Conservation (phyloP, 768 basidiomycete species). For the Lepiota brunneoincarnata region DNA sequence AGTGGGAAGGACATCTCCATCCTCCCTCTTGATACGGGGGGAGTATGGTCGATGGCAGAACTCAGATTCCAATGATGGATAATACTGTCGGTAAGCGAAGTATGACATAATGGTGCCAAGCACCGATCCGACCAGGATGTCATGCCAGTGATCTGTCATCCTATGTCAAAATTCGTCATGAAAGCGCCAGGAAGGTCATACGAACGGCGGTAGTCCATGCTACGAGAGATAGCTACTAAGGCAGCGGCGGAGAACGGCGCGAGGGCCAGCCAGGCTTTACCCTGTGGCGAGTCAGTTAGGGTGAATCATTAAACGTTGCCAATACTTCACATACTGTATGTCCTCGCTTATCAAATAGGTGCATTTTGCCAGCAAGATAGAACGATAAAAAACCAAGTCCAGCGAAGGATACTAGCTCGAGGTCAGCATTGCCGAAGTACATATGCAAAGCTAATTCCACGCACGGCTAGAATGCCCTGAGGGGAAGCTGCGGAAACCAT, state of each 20-base stretch:
- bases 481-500: slow-evolving; percentile 92
- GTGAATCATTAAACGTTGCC: neutral
- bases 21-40: slow-evolving; percentile 56
- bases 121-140: slow-evolving; percentile 77
- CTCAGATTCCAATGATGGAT: slow-evolving; percentile 64
- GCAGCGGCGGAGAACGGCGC: slow-evolving; percentile 76
- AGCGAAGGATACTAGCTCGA: slow-evolving; percentile 76
- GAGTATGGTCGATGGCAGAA: slow-evolving; percentile 68
- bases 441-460: slow-evolving; percentile 22
- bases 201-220: slow-evolving; percentile 89
- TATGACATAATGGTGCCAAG: slow-evolving; percentile 72
- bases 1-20: slow-evolving; percentile 41
- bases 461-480: slow-evolving; percentile 87
- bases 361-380: slow-evolving; percentile 90
- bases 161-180: slow-evolving; percentile 6
- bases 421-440: slow-evolving; percentile 6
- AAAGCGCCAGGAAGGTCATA: slow-evolving; percentile 13
- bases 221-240: slow-evolving; percentile 80
- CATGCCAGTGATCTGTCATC: slow-evolving; percentile 74
- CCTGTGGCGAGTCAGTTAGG: slow-evolving; percentile 27
- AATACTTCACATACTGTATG: slow-evolving; percentile 47
- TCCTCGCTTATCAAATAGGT: slow-evolving; percentile 82
- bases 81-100: slow-evolving; percentile 83
- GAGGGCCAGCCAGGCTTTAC: slow-evolving; percentile 83
- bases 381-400: slow-evolving; percentile 87